Evolutionary conservation across 108 stramenopile genomes (phyloP), one percentile per base, ranked within the genome.

Genomic region (Nitzschia palea): DNA sequence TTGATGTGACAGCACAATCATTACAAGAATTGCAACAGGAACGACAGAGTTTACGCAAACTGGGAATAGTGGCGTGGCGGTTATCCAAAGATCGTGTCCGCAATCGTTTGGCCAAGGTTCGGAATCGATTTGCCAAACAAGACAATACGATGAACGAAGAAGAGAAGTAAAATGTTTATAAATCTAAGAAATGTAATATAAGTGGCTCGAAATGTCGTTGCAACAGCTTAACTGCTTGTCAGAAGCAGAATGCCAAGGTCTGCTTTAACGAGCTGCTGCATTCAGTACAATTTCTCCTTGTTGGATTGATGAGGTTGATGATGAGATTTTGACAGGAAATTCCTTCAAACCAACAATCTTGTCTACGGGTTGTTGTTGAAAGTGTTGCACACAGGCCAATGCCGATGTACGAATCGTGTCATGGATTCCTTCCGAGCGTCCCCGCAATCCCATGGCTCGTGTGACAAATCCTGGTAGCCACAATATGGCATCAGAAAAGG

Each of bases 341-440:
- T n/a, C n/a, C n/a, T n/a, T n/a, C n/a, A n/a, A n/a, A n/a, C n/a
- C n/a, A n/a, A n/a, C n/a, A n/a, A n/a, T n/a, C n/a, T n/a, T n/a
- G n/a, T n/a, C n/a, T n/a, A 42, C 40, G 12, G 40, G 40, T 42
- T 28, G 28, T 55, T 32, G 28, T 22, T 37, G 48, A 20, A 68
- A 62, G 31, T 70, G 69, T 14, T 61, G 3, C 52, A 53, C 37
- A 62, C 59, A 70, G 3, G 68, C 68, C 40, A 32, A 26, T 18
- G 59, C 74, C 4, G 40, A 14, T 0, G 74, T 34, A 23, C 40
- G 60, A 20, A 76, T 64, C 8, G 74, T 76, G 18, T 30, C 37
- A 45, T 76, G 68, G 12, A 36, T 33, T n/a, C 6, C 6, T 6
- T 5, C 18, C 9, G 4, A 15, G 9, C 2, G 23, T 59, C 63